A percentile compares a stretch with the other conserved stretches of the same genome.
phyloP scores from a whole-genome alignment of 768 basidiomycete genomes.

The Dioszegia hungarica region DNA sequence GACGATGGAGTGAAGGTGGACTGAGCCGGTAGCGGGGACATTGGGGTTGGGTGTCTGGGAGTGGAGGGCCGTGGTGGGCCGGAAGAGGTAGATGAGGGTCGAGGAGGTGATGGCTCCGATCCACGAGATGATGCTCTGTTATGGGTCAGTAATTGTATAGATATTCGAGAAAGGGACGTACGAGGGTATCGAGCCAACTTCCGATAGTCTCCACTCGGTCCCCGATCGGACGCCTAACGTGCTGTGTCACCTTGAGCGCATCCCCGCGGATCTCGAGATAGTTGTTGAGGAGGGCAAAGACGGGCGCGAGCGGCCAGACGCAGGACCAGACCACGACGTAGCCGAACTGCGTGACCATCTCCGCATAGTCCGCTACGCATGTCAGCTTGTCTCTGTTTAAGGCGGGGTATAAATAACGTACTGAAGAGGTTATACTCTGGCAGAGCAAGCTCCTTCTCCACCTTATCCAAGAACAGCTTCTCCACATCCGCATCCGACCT shows the following conservation, averaged over 20 bases:
- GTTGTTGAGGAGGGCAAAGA: conserved; percentile 87
- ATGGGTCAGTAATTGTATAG: neutral
- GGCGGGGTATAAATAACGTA: conserved; percentile 20
- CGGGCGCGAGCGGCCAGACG: conserved; percentile 86
- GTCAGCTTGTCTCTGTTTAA: neutral
- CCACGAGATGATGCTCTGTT: conserved; percentile 72
- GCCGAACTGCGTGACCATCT: conserved; percentile 90
- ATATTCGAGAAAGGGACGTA: conserved; percentile 37
- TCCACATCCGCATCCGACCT: conserved; percentile 56
- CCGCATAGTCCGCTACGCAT: conserved; percentile 67
- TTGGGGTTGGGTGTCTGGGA: conserved; percentile 34
- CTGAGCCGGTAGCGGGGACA: conserved; percentile 28
- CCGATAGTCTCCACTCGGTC: conserved; percentile 85
- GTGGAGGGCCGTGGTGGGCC: conserved; percentile 21
- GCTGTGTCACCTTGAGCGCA: conserved; percentile 88
- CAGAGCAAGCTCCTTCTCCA: conserved; percentile 69
- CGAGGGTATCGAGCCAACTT: conserved; percentile 84
- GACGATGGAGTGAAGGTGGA: conserved; percentile 27
- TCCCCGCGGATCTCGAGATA: conserved; percentile 81
- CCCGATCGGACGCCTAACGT: conserved; percentile 77
- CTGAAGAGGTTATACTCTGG: conserved; percentile 75
- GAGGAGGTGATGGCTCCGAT: conserved; percentile 80
- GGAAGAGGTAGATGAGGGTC: conserved; percentile 87
- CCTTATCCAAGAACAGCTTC: conserved; percentile 69
- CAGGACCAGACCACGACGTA: conserved; percentile 88